Base-by-base conservation (phyloP, 2,329 filamentous ascomycete species). In the Colletotrichum sp. region DNA sequence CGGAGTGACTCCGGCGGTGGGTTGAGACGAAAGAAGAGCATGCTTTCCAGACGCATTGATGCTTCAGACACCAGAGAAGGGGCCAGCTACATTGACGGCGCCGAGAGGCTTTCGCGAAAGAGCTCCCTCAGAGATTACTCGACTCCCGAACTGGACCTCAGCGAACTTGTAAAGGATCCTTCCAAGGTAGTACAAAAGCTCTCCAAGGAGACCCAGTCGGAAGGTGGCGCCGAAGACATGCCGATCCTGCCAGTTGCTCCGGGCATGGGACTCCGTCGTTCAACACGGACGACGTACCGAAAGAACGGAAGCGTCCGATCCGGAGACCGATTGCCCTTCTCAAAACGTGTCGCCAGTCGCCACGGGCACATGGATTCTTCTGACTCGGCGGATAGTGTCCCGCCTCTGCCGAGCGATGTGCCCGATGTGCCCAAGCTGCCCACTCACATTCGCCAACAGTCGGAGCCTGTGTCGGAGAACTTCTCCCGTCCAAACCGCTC, bases 1-100 rank as follows among this genome's bases (percentile, higher is more conserved):
- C 91, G 81, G 87, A 92, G 77, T 84, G 89, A 85, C 85, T 91
- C 85, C 83, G 91, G 91, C 18, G 90, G 94, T 52, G 74, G 74
- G 14, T 83, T 99, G 77, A 90, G 93, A 79, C 92, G 97, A 80
- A 98, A 98, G 85, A 98, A 97, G 85, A 99, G 96, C 0, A 98
- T 98, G 95, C 89, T 99, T 7, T 99, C 96, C 7, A 92, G 94
- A 74, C 96, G 99, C 83, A 95, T 99, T 75, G 95, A 98, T 79
- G 94, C 92, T 78, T 92, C 92, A 6, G 89, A 90, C 10, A 90
- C 90, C 1, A 86, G 86, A 75, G 89, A 86, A 28, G 88, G 86
- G 21, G 89, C 92, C 48, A 93, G 92, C 52, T 98, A 97, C 82
- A 89, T 94, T 77, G 96, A 98, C 86, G 96, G 95, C 24, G 94